These are phyloP conservation scores for Coemansia biformis DNA, from an alignment of 192 early-diverging fungal genomes.

Conservation along the genomic window DNA sequence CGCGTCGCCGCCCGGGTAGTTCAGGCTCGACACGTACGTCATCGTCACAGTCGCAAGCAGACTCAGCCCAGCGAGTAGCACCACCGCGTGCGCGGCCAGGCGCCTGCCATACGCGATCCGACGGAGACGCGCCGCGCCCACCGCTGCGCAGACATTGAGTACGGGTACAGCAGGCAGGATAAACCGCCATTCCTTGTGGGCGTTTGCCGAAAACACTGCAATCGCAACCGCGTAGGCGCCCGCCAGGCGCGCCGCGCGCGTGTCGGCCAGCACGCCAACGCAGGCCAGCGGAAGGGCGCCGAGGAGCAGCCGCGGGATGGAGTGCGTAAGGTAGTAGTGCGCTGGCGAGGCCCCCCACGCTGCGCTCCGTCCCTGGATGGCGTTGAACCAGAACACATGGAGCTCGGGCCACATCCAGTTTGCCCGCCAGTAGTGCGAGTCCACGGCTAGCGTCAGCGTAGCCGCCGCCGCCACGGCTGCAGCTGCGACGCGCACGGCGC, in stretches of 20 bases:
- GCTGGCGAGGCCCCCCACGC: slow-evolving; percentile 57
- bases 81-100: slow-evolving; percentile 3
- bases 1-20: slow-evolving; percentile 89
- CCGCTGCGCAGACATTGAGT: slow-evolving; percentile 66
- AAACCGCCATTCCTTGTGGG: slow-evolving; percentile 97
- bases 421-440: slow-evolving; percentile 62
- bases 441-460: slow-evolving; percentile 46
- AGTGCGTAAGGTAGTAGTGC: slow-evolving; percentile 62
- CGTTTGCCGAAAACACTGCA: slow-evolving; percentile 63
- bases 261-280: slow-evolving; percentile 46
- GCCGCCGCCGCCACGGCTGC: slow-evolving; percentile 11
- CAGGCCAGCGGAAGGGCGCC: slow-evolving; percentile 64
- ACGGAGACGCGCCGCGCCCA: slow-evolving; percentile 28
- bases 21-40: slow-evolving; percentile 60
- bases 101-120: slow-evolving; percentile 14
- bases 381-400: slow-evolving; percentile 61
- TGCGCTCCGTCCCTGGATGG: slow-evolving; percentile 44
- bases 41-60: slow-evolving; percentile 16
- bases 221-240: slow-evolving; percentile 58
- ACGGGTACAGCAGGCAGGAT: slow-evolving; percentile 81
- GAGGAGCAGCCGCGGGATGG: slow-evolving; percentile 73
- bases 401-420: slow-evolving; percentile 61
- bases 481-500: background rate
- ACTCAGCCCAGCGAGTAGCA: background rate
- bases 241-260: slow-evolving; percentile 51